These are phyloP conservation scores for Elsinoe necatrix DNA, from an alignment of 2,329 filamentous ascomycete species.

Conservation along the genomic window DNA sequence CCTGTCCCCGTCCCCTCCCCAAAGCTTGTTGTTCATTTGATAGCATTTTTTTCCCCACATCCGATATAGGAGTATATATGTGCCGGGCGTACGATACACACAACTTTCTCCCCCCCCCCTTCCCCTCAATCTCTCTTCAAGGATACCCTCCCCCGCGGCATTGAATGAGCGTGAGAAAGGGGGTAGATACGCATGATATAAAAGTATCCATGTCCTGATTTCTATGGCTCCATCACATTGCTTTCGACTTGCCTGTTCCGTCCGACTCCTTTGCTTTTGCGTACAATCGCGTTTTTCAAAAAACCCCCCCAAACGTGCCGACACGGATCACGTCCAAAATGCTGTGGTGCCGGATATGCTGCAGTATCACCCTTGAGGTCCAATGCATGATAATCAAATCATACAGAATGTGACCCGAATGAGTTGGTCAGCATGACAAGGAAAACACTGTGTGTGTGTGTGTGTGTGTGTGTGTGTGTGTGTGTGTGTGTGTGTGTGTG, in stretches of 20 bases:
- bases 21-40: not conserved
- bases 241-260: not conserved
- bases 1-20: too few species aligned
- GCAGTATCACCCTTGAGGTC: too few species aligned
- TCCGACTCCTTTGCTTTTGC: not conserved
- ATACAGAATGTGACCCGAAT: too few species aligned
- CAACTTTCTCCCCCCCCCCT: too few species aligned
- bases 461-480: too few species aligned
- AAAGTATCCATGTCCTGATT: not conserved
- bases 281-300: not conserved
- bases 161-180: too few species aligned
- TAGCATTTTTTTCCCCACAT: not conserved
- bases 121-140: too few species aligned
- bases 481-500: too few species aligned
- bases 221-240: not conserved
- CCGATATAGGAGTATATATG: not conserved
- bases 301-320: not conserved
- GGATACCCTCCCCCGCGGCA: too few species aligned
- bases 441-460: too few species aligned
- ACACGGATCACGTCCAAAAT: not conserved
- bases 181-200: constrained; percentile 5
- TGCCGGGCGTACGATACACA: not conserved
- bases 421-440: too few species aligned
- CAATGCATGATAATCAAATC: too few species aligned
- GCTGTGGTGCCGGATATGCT: not conserved